Evolutionary conservation across 1,139 yeast species (phyloP), one percentile per base, ranked within the genome.

Genomic region (Blastobotrys illinoisensis): DNA sequence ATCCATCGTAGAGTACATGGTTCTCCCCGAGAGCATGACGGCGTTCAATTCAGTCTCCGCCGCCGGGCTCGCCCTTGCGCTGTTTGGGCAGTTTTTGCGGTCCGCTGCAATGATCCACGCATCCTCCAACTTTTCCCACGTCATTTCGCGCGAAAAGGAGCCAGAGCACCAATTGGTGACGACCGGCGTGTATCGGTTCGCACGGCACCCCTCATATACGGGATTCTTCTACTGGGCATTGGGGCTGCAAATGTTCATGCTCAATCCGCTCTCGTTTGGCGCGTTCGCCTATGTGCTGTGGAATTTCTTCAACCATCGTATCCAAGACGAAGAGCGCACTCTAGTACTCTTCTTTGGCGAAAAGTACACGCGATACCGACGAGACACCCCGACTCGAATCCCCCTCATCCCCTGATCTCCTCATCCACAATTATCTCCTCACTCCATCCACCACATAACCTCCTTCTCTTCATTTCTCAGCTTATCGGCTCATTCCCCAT

Each of bases 181-280:
- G 0, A 62, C 71, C 6, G 99, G 98, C 0, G 74, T 93, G 2
- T 93, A 93, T 69, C 58, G 75, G 1, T 60, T 72, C 18, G 71
- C 51, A 9, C 77, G 99, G 57, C 99, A 93, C 68, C 99, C 99
- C 9, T 85, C 95, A 51, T 93, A 93, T 70, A 79, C 83, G 55
- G 99, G 98, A 0, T 93, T 87, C 68, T 91, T 85, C 66, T 84
- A 89, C 81, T 95, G 98, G 97, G 93, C 95, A 24, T 64, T 91
- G 3, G 98, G 98, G 0, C 77, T 90, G 1, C 96, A 93, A 67
- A 45, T 91, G 52, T 65, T 85, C 60, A 70, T 91, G 56, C 73
- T 82, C 50, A 93, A 90, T 69, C 83, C 86, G 1, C 53, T 85
- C 0, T 75, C 86, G 1, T 61, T 76, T 3, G 54, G 75, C 0